A percentile compares a stretch with the other conserved stretches of the same genome.
These are phyloP conservation scores for Tritrichomonas foetus DNA, from an alignment of 208 protist genomes.

Conservation along the genomic window DNA sequence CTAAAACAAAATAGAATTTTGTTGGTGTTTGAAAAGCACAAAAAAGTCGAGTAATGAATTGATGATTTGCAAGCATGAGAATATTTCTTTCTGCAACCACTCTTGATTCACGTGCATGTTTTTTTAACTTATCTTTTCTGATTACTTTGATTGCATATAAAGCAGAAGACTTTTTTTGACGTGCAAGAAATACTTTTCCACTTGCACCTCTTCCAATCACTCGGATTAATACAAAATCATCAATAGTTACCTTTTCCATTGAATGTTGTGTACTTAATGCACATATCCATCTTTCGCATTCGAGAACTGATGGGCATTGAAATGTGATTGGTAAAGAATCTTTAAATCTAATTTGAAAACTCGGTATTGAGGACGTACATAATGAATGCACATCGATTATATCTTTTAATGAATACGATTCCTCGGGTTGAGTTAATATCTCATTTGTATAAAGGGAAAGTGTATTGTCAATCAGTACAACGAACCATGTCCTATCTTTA, in stretches of 20 bases:
- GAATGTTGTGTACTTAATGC: not conserved
- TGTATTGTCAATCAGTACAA: no score
- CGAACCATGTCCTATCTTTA: no score
- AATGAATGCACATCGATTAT: no score
- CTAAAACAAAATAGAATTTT: not conserved
- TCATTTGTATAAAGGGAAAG: no score
- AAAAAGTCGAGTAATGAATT: not conserved
- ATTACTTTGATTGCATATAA: not conserved
- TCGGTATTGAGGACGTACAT: no score
- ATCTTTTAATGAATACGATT: no score
- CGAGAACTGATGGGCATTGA: not conserved
- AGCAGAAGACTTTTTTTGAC: not conserved
- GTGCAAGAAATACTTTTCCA: not conserved
- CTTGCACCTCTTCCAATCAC: not conserved
- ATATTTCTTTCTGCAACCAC: not conserved
- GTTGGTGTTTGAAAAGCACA: not conserved
- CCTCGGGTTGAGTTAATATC: no score
- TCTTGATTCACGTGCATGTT: no score
- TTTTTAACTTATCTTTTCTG: not conserved
- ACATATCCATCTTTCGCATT: not conserved
- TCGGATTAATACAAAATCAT: not conserved
- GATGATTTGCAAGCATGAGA: not conserved
- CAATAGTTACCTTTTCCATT: not conserved
- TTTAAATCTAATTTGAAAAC: not conserved
- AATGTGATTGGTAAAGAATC: not conserved